phyloP scores from a whole-genome alignment of 2,329 filamentous ascomycete species.

The Colletotrichum ledebouriae region DNA sequence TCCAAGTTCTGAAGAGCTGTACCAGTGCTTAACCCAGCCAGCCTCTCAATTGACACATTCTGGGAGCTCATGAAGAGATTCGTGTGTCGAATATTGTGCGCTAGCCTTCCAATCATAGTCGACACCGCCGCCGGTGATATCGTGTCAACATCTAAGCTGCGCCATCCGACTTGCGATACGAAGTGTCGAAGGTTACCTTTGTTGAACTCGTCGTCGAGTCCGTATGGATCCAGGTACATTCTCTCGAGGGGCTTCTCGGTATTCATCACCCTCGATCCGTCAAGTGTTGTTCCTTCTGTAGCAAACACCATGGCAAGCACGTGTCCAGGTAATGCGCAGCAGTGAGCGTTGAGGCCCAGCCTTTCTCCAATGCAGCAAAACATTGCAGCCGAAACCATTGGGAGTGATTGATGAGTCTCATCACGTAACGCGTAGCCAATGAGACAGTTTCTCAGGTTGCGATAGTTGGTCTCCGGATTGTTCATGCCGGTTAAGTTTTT shows the following conservation, averaged over 20 bases:
- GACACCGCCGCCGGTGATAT: slow-evolving; percentile 74
- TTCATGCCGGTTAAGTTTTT: slow-evolving; percentile 79
- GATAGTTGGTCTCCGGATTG: slow-evolving; percentile 76
- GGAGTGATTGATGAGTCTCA: slow-evolving; percentile 81
- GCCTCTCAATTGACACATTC: slow-evolving; percentile 38
- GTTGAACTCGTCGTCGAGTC: slow-evolving; percentile 75
- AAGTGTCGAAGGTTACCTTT: slow-evolving; percentile 69
- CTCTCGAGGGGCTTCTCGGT: slow-evolving; percentile 51
- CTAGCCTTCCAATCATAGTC: slow-evolving; percentile 80
- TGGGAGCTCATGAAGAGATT: slow-evolving; percentile 52
- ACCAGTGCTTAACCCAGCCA: slow-evolving; percentile 44
- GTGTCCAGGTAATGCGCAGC: slow-evolving; percentile 86
- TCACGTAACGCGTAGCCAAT: slow-evolving; percentile 85
- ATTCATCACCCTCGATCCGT: slow-evolving; percentile 59
- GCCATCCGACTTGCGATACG: slow-evolving; percentile 64
- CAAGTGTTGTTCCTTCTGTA: slow-evolving; percentile 69
- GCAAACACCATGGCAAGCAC: slow-evolving; percentile 84
- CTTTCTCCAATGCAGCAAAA: slow-evolving; percentile 84
- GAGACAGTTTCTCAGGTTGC: slow-evolving; percentile 87
- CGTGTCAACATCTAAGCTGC: slow-evolving; percentile 61
- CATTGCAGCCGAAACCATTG: slow-evolving; percentile 88
- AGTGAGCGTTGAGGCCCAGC: slow-evolving; percentile 81
- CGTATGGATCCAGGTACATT: slow-evolving; percentile 90
- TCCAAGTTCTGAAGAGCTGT: slow-evolving; percentile 69
- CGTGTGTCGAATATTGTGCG: slow-evolving; percentile 75